Conservation (phyloP, 805 yeast species). For the Kazachstania africana region DNA sequence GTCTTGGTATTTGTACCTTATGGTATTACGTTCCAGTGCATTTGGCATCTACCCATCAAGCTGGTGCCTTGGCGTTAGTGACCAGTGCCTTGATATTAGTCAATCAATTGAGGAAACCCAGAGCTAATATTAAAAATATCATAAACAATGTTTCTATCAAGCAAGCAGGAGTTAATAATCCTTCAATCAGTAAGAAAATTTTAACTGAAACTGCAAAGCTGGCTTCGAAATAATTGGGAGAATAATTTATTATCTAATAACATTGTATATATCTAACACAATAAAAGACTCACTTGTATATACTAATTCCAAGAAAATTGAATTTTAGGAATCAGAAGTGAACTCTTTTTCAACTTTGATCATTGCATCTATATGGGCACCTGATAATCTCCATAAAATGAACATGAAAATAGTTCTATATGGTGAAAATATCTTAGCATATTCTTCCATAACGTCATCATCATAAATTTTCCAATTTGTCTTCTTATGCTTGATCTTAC, state of each 20-base stretch:
- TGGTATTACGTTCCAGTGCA: constrained; percentile 85
- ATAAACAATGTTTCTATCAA: constrained; percentile 14
- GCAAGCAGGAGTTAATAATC: constrained; percentile 22
- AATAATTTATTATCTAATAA: too few species aligned
- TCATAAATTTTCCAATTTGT: constrained; percentile 58
- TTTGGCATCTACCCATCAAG: constrained; percentile 91
- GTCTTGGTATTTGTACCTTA: constrained; percentile 78
- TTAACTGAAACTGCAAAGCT: constrained; percentile 28
- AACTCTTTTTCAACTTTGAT: constrained; percentile 20
- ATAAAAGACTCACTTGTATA: too few species aligned
- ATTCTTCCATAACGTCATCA: constrained; percentile 42
- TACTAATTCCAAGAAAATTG: too few species aligned
- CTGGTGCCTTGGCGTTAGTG: constrained; percentile 84
- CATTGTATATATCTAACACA: too few species aligned
- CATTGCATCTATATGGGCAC: constrained; percentile 41
- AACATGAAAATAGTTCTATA: constrained; percentile 58
- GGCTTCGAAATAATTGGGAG: constrained; percentile 3
- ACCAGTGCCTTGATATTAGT: constrained; percentile 63
- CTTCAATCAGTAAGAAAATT: constrained; percentile 22
- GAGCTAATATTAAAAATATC: constrained; percentile 30
- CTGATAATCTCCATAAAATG: constrained; percentile 60
- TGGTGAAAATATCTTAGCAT: constrained; percentile 54
- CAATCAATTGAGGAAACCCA: constrained; percentile 47
- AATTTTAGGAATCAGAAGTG: too few species aligned
- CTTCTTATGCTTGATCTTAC: constrained; percentile 31